Evolutionary conservation across 2,329 filamentous ascomycete genomes (phyloP), one percentile per base, ranked within the genome.

Genomic region (Fusarium sp.): DNA sequence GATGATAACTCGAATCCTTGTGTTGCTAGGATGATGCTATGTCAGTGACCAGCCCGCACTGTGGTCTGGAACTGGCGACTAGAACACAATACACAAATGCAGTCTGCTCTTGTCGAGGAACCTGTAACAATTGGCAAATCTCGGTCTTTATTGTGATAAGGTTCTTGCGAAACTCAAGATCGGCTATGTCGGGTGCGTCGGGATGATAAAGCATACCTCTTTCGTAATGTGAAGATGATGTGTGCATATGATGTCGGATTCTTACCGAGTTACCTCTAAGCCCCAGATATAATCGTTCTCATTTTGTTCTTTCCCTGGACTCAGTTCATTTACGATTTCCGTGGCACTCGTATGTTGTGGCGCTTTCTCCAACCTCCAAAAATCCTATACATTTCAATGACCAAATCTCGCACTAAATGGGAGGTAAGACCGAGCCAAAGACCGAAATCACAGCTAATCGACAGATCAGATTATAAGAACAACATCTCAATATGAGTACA

Each of bases 121-220:
- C 17, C n/a, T 7, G 6, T 11, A 12, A 6, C 10, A 7, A 15
- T 9, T 12, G 33, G 15, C 23, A 52, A 52, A 52, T 6, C 11
- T 4, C 11, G 1, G 1, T 17, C 17, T 12, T 15, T 8, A 27
- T 27, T 17, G 12, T 8, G 7, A 23, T 11, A 4, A 41, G 18
- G 7, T 17, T 59, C n/a, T 41, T 10, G 14, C 18, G 11, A n/a
- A 32, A 11, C 9, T 67, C n/a, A 3, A 27, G 20, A 37, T 33
- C 58, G 68, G 67, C 18, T 55, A 41, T 18, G 14, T 60, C 68
- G 68, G 68, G 26, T 70, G 64, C 14, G 7, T 30, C 68, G 68
- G 68, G 27, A 60, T 15, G 15, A 37, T 8, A 23, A 44, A 37
- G 37, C 8, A 20, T 37, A 9, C 5, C n/a, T 37, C n/a, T n/a